Evolutionary conservation across 495 filamentous ascomycete genomes (phyloP).

Genomic region (Pyrenula aspistea): DNA sequence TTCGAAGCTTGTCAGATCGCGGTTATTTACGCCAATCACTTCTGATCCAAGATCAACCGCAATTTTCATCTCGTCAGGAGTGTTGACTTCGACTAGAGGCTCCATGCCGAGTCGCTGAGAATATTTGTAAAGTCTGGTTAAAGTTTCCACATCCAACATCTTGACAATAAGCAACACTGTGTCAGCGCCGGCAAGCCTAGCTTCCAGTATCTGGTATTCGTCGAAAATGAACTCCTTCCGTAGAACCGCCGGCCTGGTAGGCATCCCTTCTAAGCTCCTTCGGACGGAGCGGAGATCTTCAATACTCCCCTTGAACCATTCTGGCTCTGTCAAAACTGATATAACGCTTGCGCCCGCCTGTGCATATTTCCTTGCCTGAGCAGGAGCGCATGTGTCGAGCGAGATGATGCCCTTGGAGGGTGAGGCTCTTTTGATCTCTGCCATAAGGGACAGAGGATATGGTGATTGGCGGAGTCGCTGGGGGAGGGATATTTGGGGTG

Average conservation of each 20-base stretch:
- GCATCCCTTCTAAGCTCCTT: slow-evolving; percentile 76
- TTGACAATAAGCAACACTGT: slow-evolving; percentile 96
- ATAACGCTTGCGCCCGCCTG: slow-evolving; percentile 91
- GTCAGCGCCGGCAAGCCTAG: slow-evolving; percentile 84
- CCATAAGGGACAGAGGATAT: slow-evolving; percentile 77
- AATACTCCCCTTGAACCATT: slow-evolving; percentile 97
- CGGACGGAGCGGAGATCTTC: slow-evolving; percentile 86
- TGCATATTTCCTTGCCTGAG: slow-evolving; percentile 85
- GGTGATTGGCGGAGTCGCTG: slow-evolving; percentile 67
- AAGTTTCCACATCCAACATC: slow-evolving; percentile 72
- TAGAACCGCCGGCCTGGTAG: slow-evolving; percentile 80
- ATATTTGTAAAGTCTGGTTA: slow-evolving; percentile 74
- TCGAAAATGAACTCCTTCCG: slow-evolving; percentile 98
- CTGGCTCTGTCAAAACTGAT: slow-evolving; percentile 91
- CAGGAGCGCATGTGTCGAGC: slow-evolving; percentile 71
- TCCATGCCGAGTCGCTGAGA: slow-evolving; percentile 91
- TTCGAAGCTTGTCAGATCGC: slow-evolving; percentile 89
- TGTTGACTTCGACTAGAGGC: slow-evolving; percentile 94
- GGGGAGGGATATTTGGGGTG: slow-evolving; percentile 74
- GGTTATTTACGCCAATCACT: slow-evolving; percentile 96
- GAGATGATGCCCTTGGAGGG: slow-evolving; percentile 95
- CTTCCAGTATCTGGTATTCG: slow-evolving; percentile 96
- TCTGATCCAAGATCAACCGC: slow-evolving; percentile 81
- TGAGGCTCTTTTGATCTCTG: slow-evolving; percentile 93
- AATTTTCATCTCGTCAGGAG: slow-evolving; percentile 77